Base-by-base conservation (phyloP, 495 filamentous ascomycete genomes). In the Hypoxylon fuscum region DNA sequence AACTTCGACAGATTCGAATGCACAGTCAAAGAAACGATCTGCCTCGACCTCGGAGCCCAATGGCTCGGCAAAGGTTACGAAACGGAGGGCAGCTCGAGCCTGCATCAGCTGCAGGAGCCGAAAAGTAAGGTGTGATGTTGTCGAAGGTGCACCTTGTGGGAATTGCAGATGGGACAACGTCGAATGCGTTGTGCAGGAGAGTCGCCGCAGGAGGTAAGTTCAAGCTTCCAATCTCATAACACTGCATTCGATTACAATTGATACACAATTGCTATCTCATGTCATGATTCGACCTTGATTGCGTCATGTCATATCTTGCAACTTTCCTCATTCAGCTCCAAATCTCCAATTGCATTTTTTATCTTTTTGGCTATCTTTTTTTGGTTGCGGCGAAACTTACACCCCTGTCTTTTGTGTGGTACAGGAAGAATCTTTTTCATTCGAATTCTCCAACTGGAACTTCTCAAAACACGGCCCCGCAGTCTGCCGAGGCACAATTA, bases 71-170 rank as follows among this genome's bases (percentile, higher is more conserved):
- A 81, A 80, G 58, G 59, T 73, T 5, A 74, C 75, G 20, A 97
- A 97, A 74, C 79, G 93, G 50, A 83, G 93, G 62, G 93, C 93
- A 2, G 90, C 92, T 5, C 89, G 93, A 51, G 93, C 93, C 18
- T 97, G 93, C 70, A 89, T 90, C 64, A 90, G 88, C 63, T 97
- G 93, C 69, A 83, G 93, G 50, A 84, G 89, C 20, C 86, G 93
- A 65, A 97, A 97, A 74, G 93, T 97, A n/a, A 83, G 93, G 43
- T 97, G 93, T 77, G 91, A 97, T 78, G 93, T 96, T 57, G 90
- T 93, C 40, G 91, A 96, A 65, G 89, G 90, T 29, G 86, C 88
- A 22, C 93, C 93, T 4, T 97, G 93, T 72, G 91, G 89, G 15
- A 97, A 96, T 76, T 97, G 93, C 77, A 83, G 90, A 22, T 80